Evolutionary conservation across 768 basidiomycete species (phyloP).

Genomic region (Russula griseocarnosa): DNA sequence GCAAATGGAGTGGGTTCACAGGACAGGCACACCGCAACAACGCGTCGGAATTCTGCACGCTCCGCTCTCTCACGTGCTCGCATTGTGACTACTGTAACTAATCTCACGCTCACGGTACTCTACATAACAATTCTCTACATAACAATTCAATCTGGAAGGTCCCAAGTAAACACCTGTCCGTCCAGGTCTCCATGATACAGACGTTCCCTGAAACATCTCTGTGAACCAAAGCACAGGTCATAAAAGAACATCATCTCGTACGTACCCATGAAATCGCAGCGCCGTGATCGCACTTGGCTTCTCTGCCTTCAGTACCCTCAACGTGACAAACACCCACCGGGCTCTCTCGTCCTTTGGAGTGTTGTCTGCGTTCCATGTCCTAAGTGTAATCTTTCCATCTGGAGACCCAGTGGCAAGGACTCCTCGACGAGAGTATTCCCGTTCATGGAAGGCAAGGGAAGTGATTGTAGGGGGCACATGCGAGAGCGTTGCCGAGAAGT

Average conservation of each 20-base stretch:
- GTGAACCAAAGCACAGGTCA: not conserved
- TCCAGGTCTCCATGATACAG: slow-evolving; percentile 63
- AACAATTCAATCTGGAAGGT: slow-evolving; percentile 43
- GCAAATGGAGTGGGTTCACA: not conserved
- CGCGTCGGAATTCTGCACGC: not conserved
- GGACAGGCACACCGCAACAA: not conserved
- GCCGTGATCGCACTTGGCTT: slow-evolving; percentile 52
- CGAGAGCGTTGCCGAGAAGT: slow-evolving; percentile 42
- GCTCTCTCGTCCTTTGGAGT: slow-evolving; percentile 64
- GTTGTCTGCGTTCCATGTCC: slow-evolving; percentile 79
- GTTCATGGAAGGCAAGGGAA: slow-evolving; percentile 80
- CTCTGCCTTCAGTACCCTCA: slow-evolving; percentile 63
- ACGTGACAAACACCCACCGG: slow-evolving; percentile 67
- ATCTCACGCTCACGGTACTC: not conserved
- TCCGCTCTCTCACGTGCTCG: slow-evolving; percentile 11
- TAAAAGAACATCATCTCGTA: not conserved
- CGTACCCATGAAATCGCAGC: slow-evolving; percentile 76
- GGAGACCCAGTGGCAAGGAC: slow-evolving; percentile 76
- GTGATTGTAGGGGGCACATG: slow-evolving; percentile 55
- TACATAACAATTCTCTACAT: no score
- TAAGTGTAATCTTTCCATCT: slow-evolving; percentile 72
- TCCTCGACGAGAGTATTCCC: slow-evolving; percentile 76
- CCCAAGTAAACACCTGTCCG: slow-evolving; percentile 57
- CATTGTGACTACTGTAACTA: no score
- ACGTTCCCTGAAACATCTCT: slow-evolving; percentile 43